A percentile compares a stretch with the other conserved stretches of the same genome.
Evolutionary conservation across 2,329 filamentous ascomycete genomes (phyloP).

Genomic region (Sporothrix protearum): DNA sequence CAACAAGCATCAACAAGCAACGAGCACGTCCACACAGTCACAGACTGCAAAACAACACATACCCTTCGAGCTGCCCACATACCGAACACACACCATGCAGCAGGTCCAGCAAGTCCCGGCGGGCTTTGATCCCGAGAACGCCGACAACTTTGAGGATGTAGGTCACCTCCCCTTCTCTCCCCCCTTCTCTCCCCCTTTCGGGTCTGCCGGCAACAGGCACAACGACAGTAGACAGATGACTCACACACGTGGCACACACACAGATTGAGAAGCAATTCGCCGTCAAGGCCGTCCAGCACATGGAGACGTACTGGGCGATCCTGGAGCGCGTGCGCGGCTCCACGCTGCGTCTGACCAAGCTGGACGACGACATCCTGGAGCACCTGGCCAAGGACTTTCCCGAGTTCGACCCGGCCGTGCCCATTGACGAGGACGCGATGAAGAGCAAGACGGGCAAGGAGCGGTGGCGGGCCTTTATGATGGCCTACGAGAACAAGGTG

Average conservation of each 20-base stretch:
- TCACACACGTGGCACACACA: not conserved
- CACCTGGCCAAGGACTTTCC: conserved; percentile 87
- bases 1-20: not conserved
- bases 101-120: conserved; percentile 46
- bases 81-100: conserved; percentile 29
- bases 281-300: conserved; percentile 94
- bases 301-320: conserved; percentile 95
- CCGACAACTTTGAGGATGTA: conserved; percentile 55
- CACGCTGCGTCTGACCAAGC: conserved; percentile 82
- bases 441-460: conserved; percentile 97
- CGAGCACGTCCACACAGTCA: not conserved
- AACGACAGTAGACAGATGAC: not conserved
- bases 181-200: no score
- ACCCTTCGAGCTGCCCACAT: no score
- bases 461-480: conserved; percentile 91
- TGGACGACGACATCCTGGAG: conserved; percentile 91
- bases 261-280: conserved; percentile 99
- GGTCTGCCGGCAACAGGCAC: no score
- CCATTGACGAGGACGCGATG: conserved; percentile 89
- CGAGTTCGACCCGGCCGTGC: conserved; percentile 78
- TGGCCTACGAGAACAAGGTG: conserved; percentile 88
- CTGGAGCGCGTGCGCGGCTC: conserved; percentile 88
- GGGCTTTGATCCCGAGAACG: conserved; percentile 58
- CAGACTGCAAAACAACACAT: not conserved
- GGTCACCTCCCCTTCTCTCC: conserved; percentile 32